Evolutionary conservation across 108 stramenopile genomes (phyloP), one percentile per base, ranked within the genome.

Genomic region (Skeletonema marinoi): DNA sequence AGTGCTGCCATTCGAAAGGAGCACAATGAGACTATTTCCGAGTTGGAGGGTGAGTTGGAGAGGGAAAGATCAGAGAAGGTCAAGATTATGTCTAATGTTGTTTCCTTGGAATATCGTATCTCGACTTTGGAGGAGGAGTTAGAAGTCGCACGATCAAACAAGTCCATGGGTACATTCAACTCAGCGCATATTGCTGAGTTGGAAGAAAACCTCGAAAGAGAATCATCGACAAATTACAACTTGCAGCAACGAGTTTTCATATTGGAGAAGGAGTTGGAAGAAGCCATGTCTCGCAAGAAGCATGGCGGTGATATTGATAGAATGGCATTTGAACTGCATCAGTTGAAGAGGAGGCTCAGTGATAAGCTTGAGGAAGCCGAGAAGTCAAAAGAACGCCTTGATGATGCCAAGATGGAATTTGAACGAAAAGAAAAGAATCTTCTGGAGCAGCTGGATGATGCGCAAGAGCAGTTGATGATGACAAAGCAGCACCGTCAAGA

Each of bases 31-130:
- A 81, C 80, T 21, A 70, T 81, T 36, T 32, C 54, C 3, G 69
- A 74, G 14, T 58, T 81, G 35, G 80, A 81, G 42, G 39, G 32
- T 6, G 80, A 81, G 42, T 63, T 81, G 56, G 70, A 65, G 21
- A 65, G 54, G 14, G 80, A 81, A 48, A 51, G 80, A 30, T 17
- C 25, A 0, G 56, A 65, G 17, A 81, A 73, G 58, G 66, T 48
- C 10, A 69, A 75, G 30, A 32, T 58, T 21, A 59, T 81, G 1
- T 69, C 67, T 2, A 11, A 81, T 32, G 66, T 81, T 44, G 80
- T 81, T 38, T 56, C 69, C 2, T 19, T 81, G 38, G 69, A 81
- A 38, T 81, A 60, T 46, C 60, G 69, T 19, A 63, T 81, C n/a
- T 67, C 65, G 3, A 59, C 31, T 10, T 71, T 81, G 69, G 74